Base-by-base conservation (phyloP, 345 rosid species). In the Cardamine resedifolia region DNA sequence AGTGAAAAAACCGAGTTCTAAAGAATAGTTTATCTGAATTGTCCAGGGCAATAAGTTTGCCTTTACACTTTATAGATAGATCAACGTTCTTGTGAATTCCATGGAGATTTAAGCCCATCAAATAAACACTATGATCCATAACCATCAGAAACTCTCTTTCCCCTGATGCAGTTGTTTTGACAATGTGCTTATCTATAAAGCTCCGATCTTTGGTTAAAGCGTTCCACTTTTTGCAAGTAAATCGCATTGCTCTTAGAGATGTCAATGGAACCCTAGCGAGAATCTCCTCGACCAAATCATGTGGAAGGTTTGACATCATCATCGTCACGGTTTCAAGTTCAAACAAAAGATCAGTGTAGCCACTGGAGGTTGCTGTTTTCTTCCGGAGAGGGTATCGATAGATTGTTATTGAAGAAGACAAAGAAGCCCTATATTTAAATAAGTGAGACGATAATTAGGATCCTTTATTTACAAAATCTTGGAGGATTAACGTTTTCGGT, bases 121-220 rank as follows among this genome's bases (percentile, higher is more conserved):
- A n/a, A n/a, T n/a, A n/a, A n/a, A n/a, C n/a, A n/a, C n/a, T n/a
- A 23, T 23, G 24, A 23, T 23, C 24, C 24, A 23, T 23, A 23
- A 23, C 24, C 24, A 23, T 23, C 24, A 23, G 24, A 23, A 23
- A 23, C 1, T 23, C 24, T 23, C 24, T 23, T 23, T 23, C 24
- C 24, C 24, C 24, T 23, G 24, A 23, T 23, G 24, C 24, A 23
- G 24, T 23, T 23, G 24, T 23, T 23, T 23, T 23, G 24, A 23
- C 99, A 65, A 92, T 92, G 7, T 77, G 87, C 12, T 27, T 64
- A 19, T 45, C 15, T n/a, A 27, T 34, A 12, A 64, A 64, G 6
- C 28, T 45, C 19, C 9, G 41, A 6, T 64, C 41, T 31, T 45
- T 30, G 16, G 41, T 28, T 47, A 64, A 11, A 28, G 15, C 2